Conservation (phyloP, 176 grass and related monocot genomes). For the Aegilops speltoides region DNA sequence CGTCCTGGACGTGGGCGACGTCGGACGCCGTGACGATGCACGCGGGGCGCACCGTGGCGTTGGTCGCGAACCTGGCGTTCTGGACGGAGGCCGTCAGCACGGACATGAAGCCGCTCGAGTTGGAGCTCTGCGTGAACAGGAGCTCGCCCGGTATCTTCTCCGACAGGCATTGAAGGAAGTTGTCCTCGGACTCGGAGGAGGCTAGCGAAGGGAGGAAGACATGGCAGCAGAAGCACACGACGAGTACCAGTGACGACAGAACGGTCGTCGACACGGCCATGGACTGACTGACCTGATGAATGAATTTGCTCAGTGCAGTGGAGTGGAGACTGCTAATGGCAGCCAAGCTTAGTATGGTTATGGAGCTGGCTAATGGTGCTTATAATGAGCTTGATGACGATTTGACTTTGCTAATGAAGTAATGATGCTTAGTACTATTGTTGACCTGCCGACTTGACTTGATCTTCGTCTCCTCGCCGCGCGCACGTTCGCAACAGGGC, state of each 20-base stretch:
- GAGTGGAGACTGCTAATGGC: background rate
- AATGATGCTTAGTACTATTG: background rate
- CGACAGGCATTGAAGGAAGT: slow-evolving; percentile 52
- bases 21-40: slow-evolving; percentile 47
- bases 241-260: background rate
- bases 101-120: slow-evolving; percentile 24
- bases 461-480: background rate
- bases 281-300: background rate
- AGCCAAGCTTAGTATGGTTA: background rate
- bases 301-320: background rate
- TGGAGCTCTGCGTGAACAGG: slow-evolving; percentile 21
- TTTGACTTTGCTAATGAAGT: background rate
- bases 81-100: slow-evolving; percentile 50
- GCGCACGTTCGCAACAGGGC: background rate
- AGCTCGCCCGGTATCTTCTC: slow-evolving; percentile 25
- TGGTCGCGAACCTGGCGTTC: slow-evolving; percentile 44
- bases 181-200: slow-evolving; percentile 2
- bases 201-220: background rate
- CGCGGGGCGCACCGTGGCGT: slow-evolving; percentile 40
- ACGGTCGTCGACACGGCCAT: background rate
- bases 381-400: background rate
- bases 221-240: background rate
- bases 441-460: background rate
- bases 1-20: slow-evolving; percentile 48
- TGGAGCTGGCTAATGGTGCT: background rate